Base-by-base conservation (phyloP, 768 basidiomycete genomes). In the Mycena chlorophos region DNA sequence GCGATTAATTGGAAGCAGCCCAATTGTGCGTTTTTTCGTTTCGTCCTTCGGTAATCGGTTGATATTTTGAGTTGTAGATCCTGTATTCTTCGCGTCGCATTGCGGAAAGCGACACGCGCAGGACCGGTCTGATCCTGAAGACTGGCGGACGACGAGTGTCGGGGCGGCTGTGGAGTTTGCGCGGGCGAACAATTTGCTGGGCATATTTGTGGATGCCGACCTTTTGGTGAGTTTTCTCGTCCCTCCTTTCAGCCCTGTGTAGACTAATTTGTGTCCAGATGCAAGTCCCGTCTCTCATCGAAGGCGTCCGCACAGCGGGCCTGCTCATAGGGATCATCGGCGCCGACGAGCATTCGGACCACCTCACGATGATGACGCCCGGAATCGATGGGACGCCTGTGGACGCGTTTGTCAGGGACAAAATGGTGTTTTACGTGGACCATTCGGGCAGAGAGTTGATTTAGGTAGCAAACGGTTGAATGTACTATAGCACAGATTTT, bases 1-100 rank as follows among this genome's bases (percentile, higher is more conserved):
- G 87, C 91, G 16, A 71, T 98, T 52, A 98, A 99, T 66, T 98
- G 96, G 97, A 99, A 99, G 72, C 96, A 99, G 71, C 96, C 96
- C 13, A 98, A 98, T 70, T 98, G 96, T 93, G 73, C 72, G 30
- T 31, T 23, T 38, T 47, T 45, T 61, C 61, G 23, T 57, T 20
- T 23, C 20, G 19, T 37, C n/a, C 10, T 17, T 19, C 28, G 26
- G 42, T 10, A 29, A 31, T 39, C 45, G 19, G 14, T 56, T 57
- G 34, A 58, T 50, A 25, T 43, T 55, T 56, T 48, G n/a, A n/a
- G n/a, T n/a, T 30, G 29, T 68, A 93, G 94, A 96, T 79, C 94
- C 96, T 51, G 95, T 98, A 31, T 97, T 98, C 76, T 91, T 97
- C 69, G 86, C 90, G 6, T 89, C 91, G 5, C 85, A 85, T 63